Evolutionary conservation across 176 grass and related monocot genomes (phyloP).

Genomic region (Urochloa ruziziensis): DNA sequence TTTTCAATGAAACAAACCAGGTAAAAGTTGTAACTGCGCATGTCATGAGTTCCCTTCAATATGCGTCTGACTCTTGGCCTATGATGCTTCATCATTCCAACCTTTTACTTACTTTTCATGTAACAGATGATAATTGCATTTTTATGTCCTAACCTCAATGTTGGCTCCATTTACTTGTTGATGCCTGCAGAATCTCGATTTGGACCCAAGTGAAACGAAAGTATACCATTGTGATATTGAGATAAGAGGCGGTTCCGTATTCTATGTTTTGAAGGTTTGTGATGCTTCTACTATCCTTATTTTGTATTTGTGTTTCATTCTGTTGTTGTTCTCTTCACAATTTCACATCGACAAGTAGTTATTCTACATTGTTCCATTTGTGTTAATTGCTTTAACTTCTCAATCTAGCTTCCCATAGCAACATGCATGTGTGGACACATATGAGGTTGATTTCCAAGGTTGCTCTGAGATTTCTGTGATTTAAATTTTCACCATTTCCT

Average conservation of each 20-base stretch:
- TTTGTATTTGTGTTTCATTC: not conserved
- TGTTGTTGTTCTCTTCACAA: not conserved
- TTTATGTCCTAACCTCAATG: conserved; percentile 5
- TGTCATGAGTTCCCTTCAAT: conserved; percentile 15
- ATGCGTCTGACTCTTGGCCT: not conserved
- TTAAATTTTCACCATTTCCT: not conserved
- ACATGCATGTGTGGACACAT: conserved; percentile 1
- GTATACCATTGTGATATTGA: conserved; percentile 67
- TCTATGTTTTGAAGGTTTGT: conserved; percentile 55
- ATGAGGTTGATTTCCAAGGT: not conserved
- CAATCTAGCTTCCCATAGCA: not conserved
- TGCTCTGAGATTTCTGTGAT: not conserved
- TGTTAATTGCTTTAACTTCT: not conserved
- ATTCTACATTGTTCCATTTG: not conserved
- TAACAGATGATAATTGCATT: not conserved
- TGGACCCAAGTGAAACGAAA: conserved; percentile 34
- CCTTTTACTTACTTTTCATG: conserved; percentile 2
- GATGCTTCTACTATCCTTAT: not conserved
- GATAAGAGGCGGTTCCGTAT: conserved; percentile 21
- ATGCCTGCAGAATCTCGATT: conserved; percentile 45
- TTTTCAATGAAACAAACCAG: not conserved
- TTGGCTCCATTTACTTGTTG: not conserved
- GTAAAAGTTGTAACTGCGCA: not conserved
- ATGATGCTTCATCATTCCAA: not conserved
- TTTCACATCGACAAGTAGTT: not conserved